Base-by-base conservation (phyloP, 345 rosid genomes). In the Laguncularia racemosa region DNA sequence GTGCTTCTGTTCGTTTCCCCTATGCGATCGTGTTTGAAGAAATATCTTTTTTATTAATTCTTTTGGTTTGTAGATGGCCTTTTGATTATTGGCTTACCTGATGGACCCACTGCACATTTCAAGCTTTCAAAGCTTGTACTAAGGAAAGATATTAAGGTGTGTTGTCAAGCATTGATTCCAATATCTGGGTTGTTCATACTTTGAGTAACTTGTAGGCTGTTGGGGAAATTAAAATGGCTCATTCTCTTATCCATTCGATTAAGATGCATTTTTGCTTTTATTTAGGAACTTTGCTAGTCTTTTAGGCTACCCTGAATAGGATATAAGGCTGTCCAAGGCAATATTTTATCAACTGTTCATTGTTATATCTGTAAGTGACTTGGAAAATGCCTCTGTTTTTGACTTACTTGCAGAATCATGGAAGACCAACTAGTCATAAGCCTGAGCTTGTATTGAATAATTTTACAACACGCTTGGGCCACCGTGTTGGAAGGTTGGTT, bases 81-180 rank as follows among this genome's bases (percentile, higher is more conserved):
- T 16, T 68, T 88, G 58, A 55, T 95, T 52, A 82, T 88, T 38
- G 84, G 92, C 52, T 79, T 95, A 79, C 99, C 97, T 6, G 65
- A 62, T 59, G 99, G 99, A 57, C 99, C 99, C 46, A 90, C 99
- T 28, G 99, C 99, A 21, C 95, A 90, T 68, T 95, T 95, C 74
- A 95, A 84, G 68, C 77, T 95, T 59, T 87, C 97, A 13, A 80
- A 73, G 60, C 95, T 95, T 56, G 84, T 85, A 53, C 64, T 95
- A 17, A 84, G 89, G 52, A 95, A 90, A 73, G 95, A 95, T 52
- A 87, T 90, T 59, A 95, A 90, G 99, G 99, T 82, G 51, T 57
- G 51, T 49, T 44, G 26, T 53, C 23, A 63, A 63, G 21, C 17
- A 50, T 50, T 50, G 18, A 16, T 11, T 50, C 18, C 21, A 16